A percentile compares a stretch with the other conserved stretches of the same genome.
Conservation (phyloP, 1,284 basidiomycete genomes). For the Fomitopsis betulina region DNA sequence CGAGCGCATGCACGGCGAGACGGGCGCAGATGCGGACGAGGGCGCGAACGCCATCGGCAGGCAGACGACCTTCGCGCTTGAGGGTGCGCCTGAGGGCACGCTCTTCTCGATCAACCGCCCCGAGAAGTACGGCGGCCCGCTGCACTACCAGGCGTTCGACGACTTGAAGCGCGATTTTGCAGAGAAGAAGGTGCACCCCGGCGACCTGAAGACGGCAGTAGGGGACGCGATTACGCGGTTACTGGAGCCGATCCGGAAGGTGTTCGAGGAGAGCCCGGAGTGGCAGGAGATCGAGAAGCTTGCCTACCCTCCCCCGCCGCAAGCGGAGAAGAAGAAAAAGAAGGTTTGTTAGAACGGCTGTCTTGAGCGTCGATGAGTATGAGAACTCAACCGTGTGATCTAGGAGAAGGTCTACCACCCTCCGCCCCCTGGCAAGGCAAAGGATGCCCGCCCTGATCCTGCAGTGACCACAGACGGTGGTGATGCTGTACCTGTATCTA, state of each 20-base stretch:
- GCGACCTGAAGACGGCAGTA: conserved; percentile 85
- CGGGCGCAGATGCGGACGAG: conserved; percentile 35
- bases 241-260: conserved; percentile 77
- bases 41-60: conserved; percentile 39
- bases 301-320: conserved; percentile 82
- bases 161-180: conserved; percentile 77
- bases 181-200: conserved; percentile 79
- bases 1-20: conserved; percentile 45
- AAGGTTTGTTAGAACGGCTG: conserved; percentile 31
- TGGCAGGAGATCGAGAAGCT: conserved; percentile 78
- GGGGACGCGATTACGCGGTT: conserved; percentile 76
- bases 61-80: conserved; percentile 57
- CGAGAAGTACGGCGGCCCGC: conserved; percentile 80
- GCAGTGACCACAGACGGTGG: conserved; percentile 8
- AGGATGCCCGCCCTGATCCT: conserved; percentile 36
- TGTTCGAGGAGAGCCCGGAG: conserved; percentile 74
- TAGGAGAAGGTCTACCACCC: conserved; percentile 77
- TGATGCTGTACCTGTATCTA: conserved; percentile 4
- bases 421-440: conserved; percentile 72
- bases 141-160: conserved; percentile 71
- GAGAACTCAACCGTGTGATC: not conserved
- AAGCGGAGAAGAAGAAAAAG: conserved; percentile 62
- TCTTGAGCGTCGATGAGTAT: not conserved
- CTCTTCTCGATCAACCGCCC: conserved; percentile 79
- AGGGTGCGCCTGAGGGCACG: conserved; percentile 76